Conservation (phyloP, 257 asterid genomes). For the Solanum sejunctum region DNA sequence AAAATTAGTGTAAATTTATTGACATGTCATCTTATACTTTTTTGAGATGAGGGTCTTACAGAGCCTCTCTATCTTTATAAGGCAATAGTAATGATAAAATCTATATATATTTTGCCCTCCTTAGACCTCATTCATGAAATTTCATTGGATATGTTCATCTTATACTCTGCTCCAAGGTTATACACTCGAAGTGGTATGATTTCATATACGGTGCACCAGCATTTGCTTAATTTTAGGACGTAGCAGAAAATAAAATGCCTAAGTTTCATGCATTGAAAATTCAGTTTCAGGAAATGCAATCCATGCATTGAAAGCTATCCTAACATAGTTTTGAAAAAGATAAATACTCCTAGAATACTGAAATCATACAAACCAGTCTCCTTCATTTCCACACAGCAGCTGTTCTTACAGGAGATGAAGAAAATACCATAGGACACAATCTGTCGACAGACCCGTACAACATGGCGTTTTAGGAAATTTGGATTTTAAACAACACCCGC, state of each 20-base stretch:
- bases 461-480: background rate
- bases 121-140: too few relatives aligned
- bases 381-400: background rate
- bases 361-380: background rate
- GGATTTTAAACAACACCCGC: background rate
- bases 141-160: too few relatives aligned
- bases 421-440: background rate
- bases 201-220: background rate
- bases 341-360: background rate
- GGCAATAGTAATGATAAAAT: too few relatives aligned
- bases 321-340: background rate
- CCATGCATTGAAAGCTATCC: background rate
- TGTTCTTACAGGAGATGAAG: background rate
- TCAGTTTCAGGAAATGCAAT: background rate
- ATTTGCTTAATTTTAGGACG: background rate
- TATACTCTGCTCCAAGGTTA: background rate
- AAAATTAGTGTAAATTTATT: background rate
- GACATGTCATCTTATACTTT: background rate
- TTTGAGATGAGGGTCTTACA: too few relatives aligned
- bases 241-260: too few relatives aligned
- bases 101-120: too few relatives aligned
- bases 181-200: background rate
- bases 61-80: too few relatives aligned
- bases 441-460: background rate
- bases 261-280: background rate